Evolutionary conservation across 1,284 basidiomycete species (phyloP).

Genomic region (Coriolopsis trogii): DNA sequence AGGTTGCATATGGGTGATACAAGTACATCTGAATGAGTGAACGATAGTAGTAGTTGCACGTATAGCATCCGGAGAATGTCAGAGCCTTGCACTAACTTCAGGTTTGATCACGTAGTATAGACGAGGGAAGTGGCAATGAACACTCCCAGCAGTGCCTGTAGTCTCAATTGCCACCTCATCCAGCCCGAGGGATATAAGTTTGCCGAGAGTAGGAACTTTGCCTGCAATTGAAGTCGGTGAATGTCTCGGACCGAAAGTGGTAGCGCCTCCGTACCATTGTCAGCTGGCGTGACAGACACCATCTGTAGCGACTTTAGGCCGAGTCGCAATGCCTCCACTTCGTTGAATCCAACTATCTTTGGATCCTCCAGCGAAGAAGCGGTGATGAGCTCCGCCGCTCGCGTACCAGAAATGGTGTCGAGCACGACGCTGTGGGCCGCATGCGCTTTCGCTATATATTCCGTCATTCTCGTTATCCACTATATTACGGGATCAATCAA

Average conservation of each 20-base stretch:
- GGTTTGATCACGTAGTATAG: constrained; percentile 30
- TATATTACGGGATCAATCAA: constrained; percentile 24
- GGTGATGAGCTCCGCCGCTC: constrained; percentile 48
- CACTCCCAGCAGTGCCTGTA: constrained; percentile 38
- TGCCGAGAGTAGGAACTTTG: constrained; percentile 49
- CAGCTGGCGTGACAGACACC: constrained; percentile 51
- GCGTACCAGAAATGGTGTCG: constrained; percentile 40
- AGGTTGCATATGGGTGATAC: no score
- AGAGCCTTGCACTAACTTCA: constrained; percentile 13
- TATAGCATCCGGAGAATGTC: background rate
- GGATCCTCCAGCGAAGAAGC: constrained; percentile 40
- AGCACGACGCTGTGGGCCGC: constrained; percentile 26
- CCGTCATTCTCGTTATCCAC: constrained; percentile 50
- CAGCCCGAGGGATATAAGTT: constrained; percentile 49
- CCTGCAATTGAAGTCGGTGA: constrained; percentile 29
- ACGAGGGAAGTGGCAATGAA: constrained; percentile 57
- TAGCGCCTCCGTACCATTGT: constrained; percentile 42
- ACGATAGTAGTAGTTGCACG: no score
- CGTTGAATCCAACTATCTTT: constrained; percentile 49
- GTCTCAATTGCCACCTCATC: constrained; percentile 55
- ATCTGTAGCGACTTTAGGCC: constrained; percentile 40
- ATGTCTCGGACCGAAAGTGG: background rate
- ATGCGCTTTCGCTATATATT: constrained; percentile 22
- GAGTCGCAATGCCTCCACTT: constrained; percentile 45
- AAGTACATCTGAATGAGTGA: no score